Base-by-base conservation (phyloP, 257 asterid species). In the Primulina tabacum region DNA sequence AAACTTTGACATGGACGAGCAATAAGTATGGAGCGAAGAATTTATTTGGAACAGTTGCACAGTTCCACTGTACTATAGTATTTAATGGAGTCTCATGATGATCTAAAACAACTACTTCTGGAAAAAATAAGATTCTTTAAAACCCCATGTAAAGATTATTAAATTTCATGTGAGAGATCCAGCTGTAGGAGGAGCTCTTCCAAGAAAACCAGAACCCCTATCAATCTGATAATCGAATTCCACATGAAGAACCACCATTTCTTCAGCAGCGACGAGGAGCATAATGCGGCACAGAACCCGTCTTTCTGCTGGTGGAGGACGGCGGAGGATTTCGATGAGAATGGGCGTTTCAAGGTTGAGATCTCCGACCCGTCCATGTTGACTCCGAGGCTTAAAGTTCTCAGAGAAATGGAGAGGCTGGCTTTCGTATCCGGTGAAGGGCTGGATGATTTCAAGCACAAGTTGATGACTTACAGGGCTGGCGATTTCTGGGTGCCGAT, bases 401-500 rank as follows among this genome's bases (percentile, higher is more conserved):
- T 84, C 0, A 70, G 93, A 67, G 95, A 88, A 82, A 83, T 90
- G 97, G 95, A 88, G 62, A 82, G 93, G 62, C 43, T 90, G 72
- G 87, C 82, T 4, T 77, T 82, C 40, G 50, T 88, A 69, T 85
- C 87, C 2, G 70, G 62, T 3, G 92, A 86, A 28, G 97, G 93
- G 0, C 71, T 88, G 12, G 83, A 80, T 2, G 88, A 84, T 60
- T 75, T 88, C 14, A 80, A 89, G 67, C 89, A 81, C 43, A 88
- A 78, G 78, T 82, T 88, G 58, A 17, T 82, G 60, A 63, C 78
- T 40, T 88, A 84, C 70, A 69, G 80, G n/a, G 77, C 92, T 1
- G 97, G 97, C 6, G 88, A 90, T 60, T 83, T 86, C 17, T 90
- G 91, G 92, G 71, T 90, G 7, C 89, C 95, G 0, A 74, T 88